Percentiles rank a stretch among this genome's conserved stretches.
Conservation (phyloP, 2,329 filamentous ascomycete genomes). For the Colletotrichum plurivorum region DNA sequence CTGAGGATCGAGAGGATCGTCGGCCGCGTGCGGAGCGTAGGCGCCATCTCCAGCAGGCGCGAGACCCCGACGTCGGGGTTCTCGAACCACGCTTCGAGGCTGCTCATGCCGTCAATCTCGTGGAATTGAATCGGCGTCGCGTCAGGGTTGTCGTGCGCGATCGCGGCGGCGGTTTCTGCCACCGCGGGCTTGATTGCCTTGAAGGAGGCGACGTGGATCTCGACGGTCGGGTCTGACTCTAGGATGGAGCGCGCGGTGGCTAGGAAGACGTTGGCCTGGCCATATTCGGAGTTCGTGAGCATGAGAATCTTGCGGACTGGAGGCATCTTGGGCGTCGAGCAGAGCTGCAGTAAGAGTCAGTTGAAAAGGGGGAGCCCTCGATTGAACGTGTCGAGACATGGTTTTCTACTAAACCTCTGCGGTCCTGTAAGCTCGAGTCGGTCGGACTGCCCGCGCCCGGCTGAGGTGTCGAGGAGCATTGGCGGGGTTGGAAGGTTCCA, state of each 20-base stretch:
- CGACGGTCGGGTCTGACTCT: slow-evolving; percentile 13
- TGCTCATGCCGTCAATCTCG: not conserved
- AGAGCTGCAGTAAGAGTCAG: not conserved
- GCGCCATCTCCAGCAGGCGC: slow-evolving; percentile 10
- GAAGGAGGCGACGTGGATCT: slow-evolving; percentile 39
- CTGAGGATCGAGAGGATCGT: slow-evolving; percentile 16
- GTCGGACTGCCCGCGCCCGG: too few species aligned
- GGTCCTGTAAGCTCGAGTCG: too few species aligned
- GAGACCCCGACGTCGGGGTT: slow-evolving; percentile 16
- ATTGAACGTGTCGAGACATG: not conserved
- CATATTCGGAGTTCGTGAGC: slow-evolving; percentile 43
- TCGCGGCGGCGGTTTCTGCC: not conserved
- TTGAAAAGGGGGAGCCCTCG: not conserved
- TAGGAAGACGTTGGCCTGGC: slow-evolving; percentile 45
- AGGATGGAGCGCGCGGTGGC: slow-evolving; percentile 40
- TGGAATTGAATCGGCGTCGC: slow-evolving; percentile 18
- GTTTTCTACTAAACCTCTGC: not conserved
- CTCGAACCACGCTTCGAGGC: slow-evolving; percentile 23
- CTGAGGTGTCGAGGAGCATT: too few species aligned
- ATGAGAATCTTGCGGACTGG: slow-evolving; percentile 35
- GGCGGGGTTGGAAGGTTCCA: too few species aligned
- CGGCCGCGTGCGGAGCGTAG: slow-evolving; percentile 24
- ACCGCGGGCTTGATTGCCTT: not conserved
- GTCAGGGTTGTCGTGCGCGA: not conserved
- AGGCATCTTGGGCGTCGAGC: not conserved